Conservation (phyloP, 192 early-diverging fungal species). For the Coemansia sp. region DNA sequence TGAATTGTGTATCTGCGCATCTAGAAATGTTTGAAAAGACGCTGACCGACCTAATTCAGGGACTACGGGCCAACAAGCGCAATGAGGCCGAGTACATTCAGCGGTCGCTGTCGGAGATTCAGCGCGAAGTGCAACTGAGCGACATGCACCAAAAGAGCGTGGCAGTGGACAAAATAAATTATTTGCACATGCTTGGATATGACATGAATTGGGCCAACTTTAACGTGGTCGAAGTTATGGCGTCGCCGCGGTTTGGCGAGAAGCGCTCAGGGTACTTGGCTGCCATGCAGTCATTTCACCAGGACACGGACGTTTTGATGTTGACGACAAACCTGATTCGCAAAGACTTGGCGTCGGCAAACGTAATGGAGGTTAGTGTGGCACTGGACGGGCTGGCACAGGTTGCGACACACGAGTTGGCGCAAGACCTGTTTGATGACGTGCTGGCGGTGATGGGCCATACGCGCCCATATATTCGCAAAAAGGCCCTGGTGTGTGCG, state of each 20-base stretch:
- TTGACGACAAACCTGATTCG: slow-evolving; percentile 94
- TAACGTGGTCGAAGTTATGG: slow-evolving; percentile 96
- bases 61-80: slow-evolving; percentile 87
- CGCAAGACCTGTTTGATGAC: slow-evolving; percentile 83
- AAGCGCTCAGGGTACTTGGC: slow-evolving; percentile 93
- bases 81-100: slow-evolving; percentile 87
- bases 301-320: slow-evolving; percentile 95
- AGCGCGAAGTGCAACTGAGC: slow-evolving; percentile 78
- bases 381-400: slow-evolving; percentile 90
- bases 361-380: slow-evolving; percentile 79
- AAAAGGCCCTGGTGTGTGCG: slow-evolving; percentile 82
- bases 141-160: slow-evolving; percentile 83
- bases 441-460: slow-evolving; percentile 85
- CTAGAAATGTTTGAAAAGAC: slow-evolving; percentile 36
- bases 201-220: slow-evolving; percentile 97
- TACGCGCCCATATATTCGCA: slow-evolving; percentile 90
- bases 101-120: slow-evolving; percentile 84
- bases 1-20: not conserved
- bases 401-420: slow-evolving; percentile 89
- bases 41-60: slow-evolving; percentile 91
- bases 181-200: slow-evolving; percentile 97
- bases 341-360: slow-evolving; percentile 91
- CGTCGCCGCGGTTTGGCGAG: slow-evolving; percentile 76
- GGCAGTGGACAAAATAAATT: slow-evolving; percentile 83
- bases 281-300: slow-evolving; percentile 83